Evolutionary conservation across 192 early-diverging fungal genomes (phyloP), one percentile per base, ranked within the genome.

Genomic region (Phlyctochytrium bullatum): DNA sequence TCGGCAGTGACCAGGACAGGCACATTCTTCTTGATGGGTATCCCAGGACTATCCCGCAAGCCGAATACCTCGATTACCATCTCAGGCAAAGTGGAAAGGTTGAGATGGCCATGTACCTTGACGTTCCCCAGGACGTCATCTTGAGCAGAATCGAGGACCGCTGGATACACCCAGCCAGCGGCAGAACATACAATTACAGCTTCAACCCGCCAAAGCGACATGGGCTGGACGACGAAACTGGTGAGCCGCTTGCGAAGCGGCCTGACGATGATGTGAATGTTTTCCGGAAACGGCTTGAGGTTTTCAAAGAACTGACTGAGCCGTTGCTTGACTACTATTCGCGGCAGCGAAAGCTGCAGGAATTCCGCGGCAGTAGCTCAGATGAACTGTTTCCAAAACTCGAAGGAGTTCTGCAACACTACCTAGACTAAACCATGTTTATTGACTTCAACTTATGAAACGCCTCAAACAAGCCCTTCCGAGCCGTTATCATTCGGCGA

Each of bases 351-450:
- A 80, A 91, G 34, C 80, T 97, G 35, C 70, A 83, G 17, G 86
- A 80, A 57, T 88, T 94, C 65, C 52, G 67, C 1, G 96, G 94
- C 31, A 76, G 80, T 2, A 96, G 95, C 3, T 95, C 92, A 17
- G 96, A 96, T 61, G 84, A 91, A 69, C 96, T 98, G 73, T 95
- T 89, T 76, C 96, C 95, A 2, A 82, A 92, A 79, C 87, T 98
- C 59, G 74, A 88, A 14, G 29, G 50, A 24, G 67, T 59, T 2
- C 51, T 80, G 36, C 61, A 71, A n/a, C 34, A 25, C 6, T 14
- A 56, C 20, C 54, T 66, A 27, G 29, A 59, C 24, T 33, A 64
- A 35, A 28, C n/a, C n/a, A n/a, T n/a, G n/a, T n/a, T 47, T 47
- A 20, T 6, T 14, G 6, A 47, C 40, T 47, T 20, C 40, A 47